Evolutionary conservation across 164 flowering plant species (phyloP), one percentile per base, ranked within the genome.

Genomic region (Pachysandra terminalis): DNA sequence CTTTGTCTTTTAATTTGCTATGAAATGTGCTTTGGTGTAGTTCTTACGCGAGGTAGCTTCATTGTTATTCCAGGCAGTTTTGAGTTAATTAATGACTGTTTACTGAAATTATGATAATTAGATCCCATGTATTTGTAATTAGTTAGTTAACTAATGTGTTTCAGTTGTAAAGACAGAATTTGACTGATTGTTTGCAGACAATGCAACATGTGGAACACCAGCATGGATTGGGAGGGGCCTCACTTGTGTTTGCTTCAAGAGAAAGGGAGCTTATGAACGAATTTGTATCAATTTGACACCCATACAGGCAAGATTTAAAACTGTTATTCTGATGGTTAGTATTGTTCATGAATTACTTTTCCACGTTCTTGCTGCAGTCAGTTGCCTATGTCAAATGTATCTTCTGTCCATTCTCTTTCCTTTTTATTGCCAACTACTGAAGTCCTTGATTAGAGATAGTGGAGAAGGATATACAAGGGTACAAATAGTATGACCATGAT

Each of bases 161-260:
- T 51, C 59, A 45, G 45, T 72, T 25, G 37, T 58, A 49, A 63
- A 68, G 59, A 56, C 25, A 28, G 71, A 68, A 63, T 61, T 45
- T 24, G 5, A 16, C 63, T 48, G 32, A 24, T 71, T 75, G 35
- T 45, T 58, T 77, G 84, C 84, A 85, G 95, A 84, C 73, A 80
- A 81, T 77, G 83, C 83, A 61, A 77, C 87, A 53, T 80, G 79
- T 74, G 86, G 80, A 6, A 57, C 85, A 15, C 91, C 90, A 15
- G 58, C 77, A 32, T 82, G 95, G 90, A 86, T 82, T 58, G 89
- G 90, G 19, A 89, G 80, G 69, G 83, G 89, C 70, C 78, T 87
- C 4, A 82, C 91, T 63, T 89, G 91, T 79, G 89, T 87, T 67
- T 89, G 96, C 82, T 89, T 89, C 79, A 89, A 86, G 75, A 68